Conservation (phyloP, 345 rosid species). For the Citrus medica region DNA sequence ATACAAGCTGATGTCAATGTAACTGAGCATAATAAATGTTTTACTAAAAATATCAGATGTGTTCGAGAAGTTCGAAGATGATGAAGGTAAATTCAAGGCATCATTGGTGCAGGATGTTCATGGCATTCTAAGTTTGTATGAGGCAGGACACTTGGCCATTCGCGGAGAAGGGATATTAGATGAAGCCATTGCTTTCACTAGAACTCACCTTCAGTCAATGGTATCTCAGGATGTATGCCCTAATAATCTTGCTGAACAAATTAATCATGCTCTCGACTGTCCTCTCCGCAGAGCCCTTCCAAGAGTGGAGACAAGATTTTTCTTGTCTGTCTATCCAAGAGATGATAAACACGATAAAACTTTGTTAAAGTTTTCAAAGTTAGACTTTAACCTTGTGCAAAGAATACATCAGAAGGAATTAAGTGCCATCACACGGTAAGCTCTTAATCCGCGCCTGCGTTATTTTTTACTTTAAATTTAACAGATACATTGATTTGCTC, state of each 20-base stretch:
- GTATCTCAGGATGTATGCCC: neutral
- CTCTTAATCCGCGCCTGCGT: no score
- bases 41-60: no score
- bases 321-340: no score
- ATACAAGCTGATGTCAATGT: no score
- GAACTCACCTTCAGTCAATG: neutral
- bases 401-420: no score
- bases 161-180: neutral
- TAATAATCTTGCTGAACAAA: neutral
- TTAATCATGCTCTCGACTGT: neutral
- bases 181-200: neutral
- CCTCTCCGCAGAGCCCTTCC: neutral
- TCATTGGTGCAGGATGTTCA: neutral
- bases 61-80: neutral
- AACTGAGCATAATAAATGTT: no score
- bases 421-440: no score
- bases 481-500: no score
- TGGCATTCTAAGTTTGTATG: neutral
- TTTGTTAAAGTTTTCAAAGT: no score
- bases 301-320: neutral
- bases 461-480: no score
- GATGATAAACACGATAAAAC: no score
- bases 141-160: neutral
- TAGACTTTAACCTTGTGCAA: no score
- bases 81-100: neutral